Evolutionary conservation across 352 stramenopile species (phyloP).

Genomic region (Phytopythium aichiense): DNA sequence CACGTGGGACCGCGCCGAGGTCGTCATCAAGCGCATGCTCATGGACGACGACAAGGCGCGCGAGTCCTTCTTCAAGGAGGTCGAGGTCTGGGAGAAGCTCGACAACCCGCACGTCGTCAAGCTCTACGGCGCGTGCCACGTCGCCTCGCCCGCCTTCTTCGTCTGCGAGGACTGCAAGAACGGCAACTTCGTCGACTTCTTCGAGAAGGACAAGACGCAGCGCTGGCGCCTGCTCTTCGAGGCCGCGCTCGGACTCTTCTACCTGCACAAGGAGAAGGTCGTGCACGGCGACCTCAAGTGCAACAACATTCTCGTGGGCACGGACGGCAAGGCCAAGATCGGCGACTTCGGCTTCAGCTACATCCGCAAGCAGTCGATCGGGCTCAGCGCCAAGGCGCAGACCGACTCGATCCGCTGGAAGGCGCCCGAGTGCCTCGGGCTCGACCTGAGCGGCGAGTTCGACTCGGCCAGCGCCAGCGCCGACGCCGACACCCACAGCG

Average conservation of each 20-base stretch:
- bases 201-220: slow-evolving; percentile 10
- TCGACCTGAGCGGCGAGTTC: not conserved
- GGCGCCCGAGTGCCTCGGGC: slow-evolving; percentile 7
- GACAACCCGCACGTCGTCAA: slow-evolving; percentile 20
- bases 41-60: slow-evolving; percentile 12
- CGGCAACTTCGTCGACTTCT: slow-evolving; percentile 21
- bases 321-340: slow-evolving; percentile 14
- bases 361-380: slow-evolving; percentile 1
- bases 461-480: too few species aligned
- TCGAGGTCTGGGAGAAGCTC: slow-evolving; percentile 28
- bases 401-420: slow-evolving; percentile 3
- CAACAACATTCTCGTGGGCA: slow-evolving; percentile 12
- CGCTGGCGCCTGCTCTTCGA: slow-evolving; percentile 9
- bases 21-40: slow-evolving; percentile 34
- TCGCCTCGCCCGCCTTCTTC: slow-evolving; percentile 30
- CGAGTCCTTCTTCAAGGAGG: slow-evolving; percentile 21
- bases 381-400: slow-evolving; percentile 7
- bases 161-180: slow-evolving; percentile 29
- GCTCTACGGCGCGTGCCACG: slow-evolving; percentile 47
- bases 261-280: slow-evolving; percentile 10
- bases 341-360: slow-evolving; percentile 17
- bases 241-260: slow-evolving; percentile 4
- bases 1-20: slow-evolving; percentile 22
- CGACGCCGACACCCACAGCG: too few species aligned
- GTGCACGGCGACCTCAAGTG: slow-evolving; percentile 23